Percentiles rank a stretch among this genome's conserved stretches.
These are phyloP conservation scores for Dendrobium chrysotoxum DNA, from an alignment of 106 monocot species.

Conservation along the genomic window DNA sequence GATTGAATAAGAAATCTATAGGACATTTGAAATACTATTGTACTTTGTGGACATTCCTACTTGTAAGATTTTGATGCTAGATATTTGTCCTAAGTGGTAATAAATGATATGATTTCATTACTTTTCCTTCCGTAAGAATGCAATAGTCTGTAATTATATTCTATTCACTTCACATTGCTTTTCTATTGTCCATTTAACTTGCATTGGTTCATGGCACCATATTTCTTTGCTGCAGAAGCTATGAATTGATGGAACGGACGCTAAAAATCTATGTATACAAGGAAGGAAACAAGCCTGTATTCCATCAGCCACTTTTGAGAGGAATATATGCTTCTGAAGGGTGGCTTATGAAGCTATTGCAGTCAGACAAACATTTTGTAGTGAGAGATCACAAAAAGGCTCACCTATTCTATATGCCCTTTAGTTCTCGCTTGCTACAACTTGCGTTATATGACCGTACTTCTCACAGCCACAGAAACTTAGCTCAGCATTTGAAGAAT, in stretches of 20 bases:
- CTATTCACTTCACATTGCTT: background rate
- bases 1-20: too few relatives aligned
- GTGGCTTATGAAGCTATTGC: conserved; percentile 68
- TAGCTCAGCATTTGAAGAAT: conserved; percentile 23
- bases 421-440: conserved; percentile 42
- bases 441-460: conserved; percentile 34
- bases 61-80: background rate
- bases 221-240: conserved; percentile 36
- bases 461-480: conserved; percentile 27
- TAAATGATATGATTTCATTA: background rate
- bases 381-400: conserved; percentile 46
- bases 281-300: conserved; percentile 46
- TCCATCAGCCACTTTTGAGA: conserved; percentile 48
- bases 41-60: background rate
- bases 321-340: conserved; percentile 77
- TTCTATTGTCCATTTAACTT: background rate
- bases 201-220: background rate
- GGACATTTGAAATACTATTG: background rate
- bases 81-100: background rate
- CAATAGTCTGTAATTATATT: background rate
- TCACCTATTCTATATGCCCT: conserved; percentile 62
- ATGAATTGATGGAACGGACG: conserved; percentile 51
- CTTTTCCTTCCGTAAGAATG: background rate
- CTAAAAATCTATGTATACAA: conserved; percentile 66
- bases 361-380: conserved; percentile 27